phyloP scores from a whole-genome alignment of 2,329 filamentous ascomycete genomes.

The Colletotrichum sp. region DNA sequence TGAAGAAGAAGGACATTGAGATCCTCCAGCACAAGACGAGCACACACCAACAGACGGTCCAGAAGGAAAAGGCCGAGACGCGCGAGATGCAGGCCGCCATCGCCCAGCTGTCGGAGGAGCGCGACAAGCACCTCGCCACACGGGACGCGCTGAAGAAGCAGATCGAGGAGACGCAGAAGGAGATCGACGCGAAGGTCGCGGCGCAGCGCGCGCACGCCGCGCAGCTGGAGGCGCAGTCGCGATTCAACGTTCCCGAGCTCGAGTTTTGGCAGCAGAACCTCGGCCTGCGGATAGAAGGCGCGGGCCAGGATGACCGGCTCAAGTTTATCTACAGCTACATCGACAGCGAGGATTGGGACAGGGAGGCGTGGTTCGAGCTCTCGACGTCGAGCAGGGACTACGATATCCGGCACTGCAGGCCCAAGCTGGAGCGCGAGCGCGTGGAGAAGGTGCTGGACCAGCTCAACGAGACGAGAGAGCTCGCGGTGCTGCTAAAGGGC shows the following conservation, averaged over 20 bases:
- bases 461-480: conserved; percentile 81
- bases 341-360: conserved; percentile 85
- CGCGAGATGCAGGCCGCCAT: conserved; percentile 75
- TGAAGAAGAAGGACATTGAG: conserved; percentile 87
- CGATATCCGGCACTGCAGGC: conserved; percentile 79
- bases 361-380: conserved; percentile 93
- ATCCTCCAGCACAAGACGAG: conserved; percentile 76
- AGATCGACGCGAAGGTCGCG: conserved; percentile 73
- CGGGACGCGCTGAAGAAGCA: conserved; percentile 65
- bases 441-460: conserved; percentile 78
- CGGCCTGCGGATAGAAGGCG: conserved; percentile 87
- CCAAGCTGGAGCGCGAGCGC: conserved; percentile 80
- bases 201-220: conserved; percentile 75
- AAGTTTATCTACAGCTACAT: conserved; percentile 91
- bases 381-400: conserved; percentile 84
- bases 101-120: conserved; percentile 61
- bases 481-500: conserved; percentile 76
- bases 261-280: conserved; percentile 96
- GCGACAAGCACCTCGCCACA: conserved; percentile 62
- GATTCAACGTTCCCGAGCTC: conserved; percentile 90
- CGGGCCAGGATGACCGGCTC: conserved; percentile 81
- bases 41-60: conserved; percentile 75
- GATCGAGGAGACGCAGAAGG: conserved; percentile 70
- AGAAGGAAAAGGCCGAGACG: conserved; percentile 78
- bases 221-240: conserved; percentile 81